phyloP scores from a whole-genome alignment of 2,329 filamentous ascomycete species.

The Didymosphaeria variabile region DNA sequence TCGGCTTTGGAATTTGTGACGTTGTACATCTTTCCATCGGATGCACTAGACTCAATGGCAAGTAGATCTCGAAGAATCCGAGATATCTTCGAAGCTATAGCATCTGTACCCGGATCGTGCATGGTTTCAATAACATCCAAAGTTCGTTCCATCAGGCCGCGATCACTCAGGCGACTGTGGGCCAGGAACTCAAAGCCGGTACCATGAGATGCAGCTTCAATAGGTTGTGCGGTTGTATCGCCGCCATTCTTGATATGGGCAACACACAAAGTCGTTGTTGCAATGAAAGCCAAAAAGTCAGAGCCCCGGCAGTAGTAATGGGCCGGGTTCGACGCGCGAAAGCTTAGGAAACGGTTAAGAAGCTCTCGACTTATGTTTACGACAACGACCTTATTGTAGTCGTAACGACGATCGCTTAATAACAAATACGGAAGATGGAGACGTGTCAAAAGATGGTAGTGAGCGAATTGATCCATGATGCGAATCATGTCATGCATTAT shows the following conservation, averaged over 20 bases:
- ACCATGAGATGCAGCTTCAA: not conserved
- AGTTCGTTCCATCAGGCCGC: slow-evolving; percentile 19
- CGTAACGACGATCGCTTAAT: slow-evolving; percentile 5
- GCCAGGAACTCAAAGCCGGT: slow-evolving; percentile 18
- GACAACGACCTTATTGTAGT: slow-evolving; percentile 36
- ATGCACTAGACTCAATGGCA: slow-evolving; percentile 19
- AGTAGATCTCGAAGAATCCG: slow-evolving; percentile 20
- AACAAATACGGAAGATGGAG: slow-evolving; percentile 30
- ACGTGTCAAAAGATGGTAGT: slow-evolving; percentile 23
- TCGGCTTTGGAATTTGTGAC: slow-evolving; percentile 26
- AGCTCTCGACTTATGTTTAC: slow-evolving; percentile 20
- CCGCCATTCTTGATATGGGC: slow-evolving; percentile 14
- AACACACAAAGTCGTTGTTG: slow-evolving; percentile 16
- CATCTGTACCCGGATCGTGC: slow-evolving; percentile 13
- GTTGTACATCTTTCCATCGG: slow-evolving; percentile 4
- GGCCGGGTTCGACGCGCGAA: slow-evolving; percentile 6
- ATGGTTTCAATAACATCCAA: slow-evolving; percentile 18
- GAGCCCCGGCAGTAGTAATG: slow-evolving; percentile 19
- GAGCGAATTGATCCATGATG: slow-evolving; percentile 24
- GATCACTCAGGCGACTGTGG: slow-evolving; percentile 18
- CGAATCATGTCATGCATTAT: slow-evolving; percentile 19
- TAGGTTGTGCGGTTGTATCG: not conserved
- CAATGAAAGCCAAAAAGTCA: slow-evolving; percentile 23
- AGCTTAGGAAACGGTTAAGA: slow-evolving; percentile 17
- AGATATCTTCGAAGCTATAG: slow-evolving; percentile 19